Evolutionary conservation across 345 rosid species (phyloP), one percentile per base, ranked within the genome.

Genomic region (Eucalyptus viminalis): DNA sequence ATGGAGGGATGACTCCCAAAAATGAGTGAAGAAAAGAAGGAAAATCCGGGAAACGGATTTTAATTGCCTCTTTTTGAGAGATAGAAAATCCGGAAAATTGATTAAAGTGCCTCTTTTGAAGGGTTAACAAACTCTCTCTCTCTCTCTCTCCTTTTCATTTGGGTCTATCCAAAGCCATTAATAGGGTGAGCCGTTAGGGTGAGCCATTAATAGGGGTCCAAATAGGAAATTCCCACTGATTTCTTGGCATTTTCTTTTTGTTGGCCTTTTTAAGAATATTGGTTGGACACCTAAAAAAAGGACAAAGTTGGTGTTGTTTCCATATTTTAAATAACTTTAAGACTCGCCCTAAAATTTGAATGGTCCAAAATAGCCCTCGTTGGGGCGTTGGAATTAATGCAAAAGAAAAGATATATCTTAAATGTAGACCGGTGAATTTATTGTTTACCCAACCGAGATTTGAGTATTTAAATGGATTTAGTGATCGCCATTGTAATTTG

Each of bases 1-100:
- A 53, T 1, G 0, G 58, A 2, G 58, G 58, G 58, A 53, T 53
- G 25, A 0, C 25, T 4, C 58, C 11, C 58, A 21, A 0, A 19
- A 53, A 21, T 53, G 5, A 4, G 58, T 53, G 5, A 1, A 19
- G 56, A 53, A 53, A 53, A 53, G 24, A 53, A 19, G 24, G 24
- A 19, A 53, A 53, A 53, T 53, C 56, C 10, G 24, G 56, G 1
- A 17, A 54, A 54, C 5, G 60, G 25, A 56, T 56, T 56, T 56
- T 56, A 21, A 2, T 54, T 54, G 3, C 60, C 60, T 54, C 60
- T 22, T 22, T 22, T 21, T 4, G 22, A 22, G 25, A 49, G 50
- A 49, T 49, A 49, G 15, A 49, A 49, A 49, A 49, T 49, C 50
- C 6, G 43, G 43, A 43, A 72, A 5, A 9, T 9, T 11, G 12